Evolutionary conservation across 768 basidiomycete genomes (phyloP).

Genomic region (Kwoniella dejecticola): DNA sequence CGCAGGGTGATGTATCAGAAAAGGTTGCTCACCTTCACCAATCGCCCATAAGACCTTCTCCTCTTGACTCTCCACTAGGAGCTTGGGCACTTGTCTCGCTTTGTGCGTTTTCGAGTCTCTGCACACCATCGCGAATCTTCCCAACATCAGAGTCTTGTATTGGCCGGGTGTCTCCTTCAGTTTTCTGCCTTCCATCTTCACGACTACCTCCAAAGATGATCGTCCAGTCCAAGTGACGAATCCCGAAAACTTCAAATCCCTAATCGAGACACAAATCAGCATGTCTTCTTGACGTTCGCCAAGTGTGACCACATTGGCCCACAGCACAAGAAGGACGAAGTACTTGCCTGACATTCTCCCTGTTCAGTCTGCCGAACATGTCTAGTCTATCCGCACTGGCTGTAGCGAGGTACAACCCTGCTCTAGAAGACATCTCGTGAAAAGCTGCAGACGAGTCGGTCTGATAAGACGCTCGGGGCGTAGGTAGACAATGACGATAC

Average conservation of each 20-base stretch:
- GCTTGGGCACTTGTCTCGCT: slow-evolving; percentile 66
- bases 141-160: slow-evolving; percentile 62
- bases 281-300: no score
- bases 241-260: slow-evolving; percentile 72
- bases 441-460: slow-evolving; percentile 55
- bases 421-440: slow-evolving; percentile 63
- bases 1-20: slow-evolving; percentile 52
- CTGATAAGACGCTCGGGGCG: slow-evolving; percentile 6
- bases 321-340: no score
- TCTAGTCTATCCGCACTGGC: slow-evolving; percentile 71
- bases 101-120: slow-evolving; percentile 69
- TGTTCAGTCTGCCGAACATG: slow-evolving; percentile 48
- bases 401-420: slow-evolving; percentile 79
- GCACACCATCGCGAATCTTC: slow-evolving; percentile 92
- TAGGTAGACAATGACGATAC: slow-evolving; percentile 66
- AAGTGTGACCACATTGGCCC: no score
- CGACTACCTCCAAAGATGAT: slow-evolving; percentile 81
- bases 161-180: slow-evolving; percentile 60
- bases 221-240: slow-evolving; percentile 77
- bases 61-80: slow-evolving; percentile 65
- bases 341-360: slow-evolving; percentile 47
- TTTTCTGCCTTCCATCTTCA: slow-evolving; percentile 73
- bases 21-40: slow-evolving; percentile 62
- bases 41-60: slow-evolving; percentile 67
- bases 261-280: slow-evolving; percentile 8